These are phyloP conservation scores for Sporothrix schenckii DNA, from an alignment of 2,329 filamentous ascomycete species.

Conservation along the genomic window DNA sequence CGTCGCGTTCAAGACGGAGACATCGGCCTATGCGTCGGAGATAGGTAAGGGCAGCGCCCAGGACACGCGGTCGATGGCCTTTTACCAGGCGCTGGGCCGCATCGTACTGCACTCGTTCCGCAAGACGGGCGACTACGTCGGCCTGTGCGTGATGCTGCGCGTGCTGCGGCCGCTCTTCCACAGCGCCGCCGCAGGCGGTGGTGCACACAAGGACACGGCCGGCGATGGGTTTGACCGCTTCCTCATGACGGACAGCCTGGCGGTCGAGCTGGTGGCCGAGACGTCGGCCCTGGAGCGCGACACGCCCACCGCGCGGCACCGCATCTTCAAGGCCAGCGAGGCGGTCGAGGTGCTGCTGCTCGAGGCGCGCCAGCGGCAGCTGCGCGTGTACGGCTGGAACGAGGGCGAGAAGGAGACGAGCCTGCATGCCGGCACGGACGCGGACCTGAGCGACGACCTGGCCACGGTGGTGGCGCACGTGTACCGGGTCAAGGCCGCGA, in stretches of 20 bases:
- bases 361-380: conserved; percentile 22
- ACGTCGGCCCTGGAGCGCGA: conserved; percentile 34
- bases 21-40: neutral
- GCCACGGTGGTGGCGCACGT: conserved; percentile 38
- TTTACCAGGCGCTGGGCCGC: conserved; percentile 40
- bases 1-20: conserved; percentile 12
- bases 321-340: conserved; percentile 39
- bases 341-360: conserved; percentile 39
- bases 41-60: conserved; percentile 28
- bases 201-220: neutral
- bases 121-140: conserved; percentile 51
- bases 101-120: conserved; percentile 47
- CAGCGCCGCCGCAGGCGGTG: neutral
- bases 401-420: conserved; percentile 5
- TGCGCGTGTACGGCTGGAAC: conserved; percentile 4
- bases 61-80: conserved; percentile 36
- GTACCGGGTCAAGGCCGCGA: conserved; percentile 34
- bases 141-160: conserved; percentile 50
- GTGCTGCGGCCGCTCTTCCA: conserved; percentile 41
- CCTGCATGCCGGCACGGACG: conserved; percentile 6
- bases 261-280: conserved; percentile 44
- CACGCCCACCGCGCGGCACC: conserved; percentile 38
- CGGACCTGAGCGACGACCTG: conserved; percentile 39
- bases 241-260: conserved; percentile 40
- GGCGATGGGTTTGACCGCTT: conserved; percentile 34